Percentiles rank a stretch among this genome's conserved stretches.
phyloP scores from a whole-genome alignment of 2,329 filamentous ascomycete genomes.

The Xylariaceae sp. region DNA sequence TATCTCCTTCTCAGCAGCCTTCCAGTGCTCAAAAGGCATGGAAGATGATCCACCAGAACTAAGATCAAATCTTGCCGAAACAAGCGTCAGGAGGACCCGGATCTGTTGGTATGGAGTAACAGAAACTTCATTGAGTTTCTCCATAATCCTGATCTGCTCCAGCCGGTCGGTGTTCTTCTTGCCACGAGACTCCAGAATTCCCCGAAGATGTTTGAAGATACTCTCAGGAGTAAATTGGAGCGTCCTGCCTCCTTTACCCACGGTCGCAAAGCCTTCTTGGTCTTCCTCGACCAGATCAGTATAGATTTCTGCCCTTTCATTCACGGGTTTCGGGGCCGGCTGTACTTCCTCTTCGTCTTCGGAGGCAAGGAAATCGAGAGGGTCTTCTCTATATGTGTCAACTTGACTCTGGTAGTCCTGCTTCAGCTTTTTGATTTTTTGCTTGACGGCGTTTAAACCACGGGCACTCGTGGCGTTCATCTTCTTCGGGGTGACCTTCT shows the following conservation, averaged over 20 bases:
- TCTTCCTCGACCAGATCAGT: slow-evolving; percentile 61
- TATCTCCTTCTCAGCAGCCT: slow-evolving; percentile 87
- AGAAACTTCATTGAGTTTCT: slow-evolving; percentile 89
- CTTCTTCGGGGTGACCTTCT: slow-evolving; percentile 95
- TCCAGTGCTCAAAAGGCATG: slow-evolving; percentile 98
- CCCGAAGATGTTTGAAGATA: slow-evolving; percentile 94
- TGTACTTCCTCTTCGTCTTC: slow-evolving; percentile 71
- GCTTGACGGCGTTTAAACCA: slow-evolving; percentile 94
- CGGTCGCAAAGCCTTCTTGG: slow-evolving; percentile 85
- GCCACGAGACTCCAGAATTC: slow-evolving; percentile 92
- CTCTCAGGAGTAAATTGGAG: slow-evolving; percentile 94
- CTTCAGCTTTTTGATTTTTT: slow-evolving; percentile 98
- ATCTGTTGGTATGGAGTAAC: slow-evolving; percentile 92
- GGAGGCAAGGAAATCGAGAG: slow-evolving; percentile 37
- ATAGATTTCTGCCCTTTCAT: slow-evolving; percentile 52
- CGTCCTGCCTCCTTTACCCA: slow-evolving; percentile 86
- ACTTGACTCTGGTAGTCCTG: slow-evolving; percentile 90
- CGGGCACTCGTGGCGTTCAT: slow-evolving; percentile 97
- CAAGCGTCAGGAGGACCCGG: slow-evolving; percentile 84
- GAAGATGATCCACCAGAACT: slow-evolving; percentile 74
- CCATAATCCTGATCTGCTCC: slow-evolving; percentile 97
- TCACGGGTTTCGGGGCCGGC: slow-evolving; percentile 55
- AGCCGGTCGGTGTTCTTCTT: slow-evolving; percentile 97
- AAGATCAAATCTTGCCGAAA: slow-evolving; percentile 93
- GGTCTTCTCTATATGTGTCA: slow-evolving; percentile 79